Conservation (phyloP, 495 filamentous ascomycete species). For the Diplogelasinospora grovesii region DNA sequence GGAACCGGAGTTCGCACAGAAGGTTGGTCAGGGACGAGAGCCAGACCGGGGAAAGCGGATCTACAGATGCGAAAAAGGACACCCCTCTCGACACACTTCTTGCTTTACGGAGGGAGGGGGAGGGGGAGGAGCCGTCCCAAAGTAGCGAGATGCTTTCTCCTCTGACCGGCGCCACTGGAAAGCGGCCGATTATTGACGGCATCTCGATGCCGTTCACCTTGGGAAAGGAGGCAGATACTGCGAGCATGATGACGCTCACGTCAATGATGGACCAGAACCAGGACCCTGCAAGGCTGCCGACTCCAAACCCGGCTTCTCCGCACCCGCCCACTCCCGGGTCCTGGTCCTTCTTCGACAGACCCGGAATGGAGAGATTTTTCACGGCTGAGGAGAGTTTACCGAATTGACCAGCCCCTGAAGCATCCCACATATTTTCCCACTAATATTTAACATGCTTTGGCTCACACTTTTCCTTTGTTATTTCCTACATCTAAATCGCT, state of each 20-base stretch:
- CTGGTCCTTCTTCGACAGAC: conserved; percentile 14
- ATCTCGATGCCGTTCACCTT: conserved; percentile 48
- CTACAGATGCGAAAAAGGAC: conserved; percentile 20
- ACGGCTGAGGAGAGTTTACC: conserved; percentile 34
- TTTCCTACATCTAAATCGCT: too few species aligned
- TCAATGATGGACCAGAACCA: conserved; percentile 23
- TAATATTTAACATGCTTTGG: too few species aligned
- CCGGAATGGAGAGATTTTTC: conserved; percentile 35
- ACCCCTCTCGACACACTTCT: conserved; percentile 26
- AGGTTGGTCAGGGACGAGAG: conserved; percentile 36
- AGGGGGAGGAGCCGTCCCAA: background rate
- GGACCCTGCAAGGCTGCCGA: conserved; percentile 16
- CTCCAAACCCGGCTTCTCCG: conserved; percentile 4
- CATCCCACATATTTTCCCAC: too few species aligned
- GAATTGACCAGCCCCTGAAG: too few species aligned
- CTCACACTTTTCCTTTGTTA: too few species aligned
- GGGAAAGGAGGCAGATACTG: conserved; percentile 39
- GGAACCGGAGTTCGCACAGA: conserved; percentile 22
- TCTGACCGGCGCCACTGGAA: conserved; percentile 36
- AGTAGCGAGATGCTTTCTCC: conserved; percentile 12
- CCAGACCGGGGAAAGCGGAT: conserved; percentile 21
- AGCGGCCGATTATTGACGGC: conserved; percentile 40
- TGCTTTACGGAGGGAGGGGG: conserved; percentile 20
- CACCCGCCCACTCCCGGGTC: conserved; percentile 2
- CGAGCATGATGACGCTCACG: conserved; percentile 48